Evolutionary conservation across 1,284 basidiomycete species (phyloP), one percentile per base, ranked within the genome.

Genomic region (Ganoderma leucocontextum): DNA sequence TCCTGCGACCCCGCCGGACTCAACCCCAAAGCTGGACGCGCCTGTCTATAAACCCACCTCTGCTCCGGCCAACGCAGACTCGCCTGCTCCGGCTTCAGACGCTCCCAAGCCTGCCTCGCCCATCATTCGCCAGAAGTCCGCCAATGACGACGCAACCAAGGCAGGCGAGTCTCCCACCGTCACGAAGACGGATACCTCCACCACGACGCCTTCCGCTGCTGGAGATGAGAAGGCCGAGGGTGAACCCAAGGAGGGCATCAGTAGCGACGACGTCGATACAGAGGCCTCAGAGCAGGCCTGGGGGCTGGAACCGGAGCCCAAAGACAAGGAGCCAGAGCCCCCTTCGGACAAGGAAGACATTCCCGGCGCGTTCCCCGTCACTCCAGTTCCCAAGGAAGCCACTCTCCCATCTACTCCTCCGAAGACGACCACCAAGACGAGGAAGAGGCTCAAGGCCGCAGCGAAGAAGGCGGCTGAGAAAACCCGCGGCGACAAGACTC

Each of bases 361-460:
- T 17, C 65, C 65, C n/a, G 65, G 65, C 38, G 65, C 65, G 38
- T 66, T 66, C 41, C 65, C 65, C n/a, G 53, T 62, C 41, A 66
- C 65, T 2, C 65, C 65, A 0, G 58, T 60, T 1, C 36, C 38
- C n/a, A 62, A 58, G 9, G 42, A 66, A 12, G 41, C 42, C 19
- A 55, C 65, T 15, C 65, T 66, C 15, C 65, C 65, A 5, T 17
- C 65, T 15, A 55, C 64, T 17, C 64, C 58, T 29, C 22, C 58
- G 58, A 60, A 39, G 58, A 19, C 35, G 35, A 29, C 36, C 22
- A 22, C 12, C 2, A 15, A 22, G n/a, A 60, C 36, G 36, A 60
- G 41, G 38, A 60, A 60, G 13, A 60, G 41, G 22, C 22, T 60
- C 35, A 60, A 39, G 22, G 36, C 38, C 3, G 58, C 58, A 39